These are phyloP conservation scores for Candida sojae DNA, from an alignment of 1,139 yeast species.

Conservation along the genomic window DNA sequence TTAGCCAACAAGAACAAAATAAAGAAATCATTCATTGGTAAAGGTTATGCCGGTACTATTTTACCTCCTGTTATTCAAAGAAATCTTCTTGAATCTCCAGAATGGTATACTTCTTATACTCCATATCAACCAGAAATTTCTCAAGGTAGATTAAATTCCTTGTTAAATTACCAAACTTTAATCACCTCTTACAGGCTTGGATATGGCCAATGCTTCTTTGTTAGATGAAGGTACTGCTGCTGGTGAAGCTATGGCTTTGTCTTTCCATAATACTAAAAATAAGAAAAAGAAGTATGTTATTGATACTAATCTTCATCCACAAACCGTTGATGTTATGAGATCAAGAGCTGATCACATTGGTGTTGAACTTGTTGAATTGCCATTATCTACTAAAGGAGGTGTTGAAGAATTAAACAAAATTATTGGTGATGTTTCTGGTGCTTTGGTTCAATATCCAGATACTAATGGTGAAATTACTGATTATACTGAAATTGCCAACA, in stretches of 20 bases:
- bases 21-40: conserved; percentile 80
- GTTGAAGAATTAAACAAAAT: conserved; percentile 37
- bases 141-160: conserved; percentile 90
- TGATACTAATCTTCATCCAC: conserved; percentile 79
- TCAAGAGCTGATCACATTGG: conserved; percentile 79
- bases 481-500: conserved; percentile 57
- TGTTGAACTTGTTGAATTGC: conserved; percentile 63
- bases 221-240: conserved; percentile 98
- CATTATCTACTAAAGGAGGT: conserved; percentile 54
- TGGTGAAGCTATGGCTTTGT: conserved; percentile 92
- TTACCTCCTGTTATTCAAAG: conserved; percentile 93
- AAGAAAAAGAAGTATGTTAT: conserved; percentile 72
- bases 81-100: conserved; percentile 88
- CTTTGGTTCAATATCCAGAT: conserved; percentile 85
- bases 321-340: conserved; percentile 74
- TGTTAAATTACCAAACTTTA: conserved; percentile 88
- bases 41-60: conserved; percentile 89
- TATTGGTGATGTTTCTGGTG: conserved; percentile 65
- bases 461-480: conserved; percentile 74
- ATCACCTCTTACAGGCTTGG: conserved; percentile 88
- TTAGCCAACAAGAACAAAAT: conserved; percentile 76
- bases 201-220: conserved; percentile 89
- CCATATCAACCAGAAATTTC: conserved; percentile 98
- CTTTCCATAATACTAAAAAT: conserved; percentile 67
- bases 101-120: conserved; percentile 98